Evolutionary conservation across 75 land plant genomes (phyloP).

Genomic region (Pinus albicaulis): DNA sequence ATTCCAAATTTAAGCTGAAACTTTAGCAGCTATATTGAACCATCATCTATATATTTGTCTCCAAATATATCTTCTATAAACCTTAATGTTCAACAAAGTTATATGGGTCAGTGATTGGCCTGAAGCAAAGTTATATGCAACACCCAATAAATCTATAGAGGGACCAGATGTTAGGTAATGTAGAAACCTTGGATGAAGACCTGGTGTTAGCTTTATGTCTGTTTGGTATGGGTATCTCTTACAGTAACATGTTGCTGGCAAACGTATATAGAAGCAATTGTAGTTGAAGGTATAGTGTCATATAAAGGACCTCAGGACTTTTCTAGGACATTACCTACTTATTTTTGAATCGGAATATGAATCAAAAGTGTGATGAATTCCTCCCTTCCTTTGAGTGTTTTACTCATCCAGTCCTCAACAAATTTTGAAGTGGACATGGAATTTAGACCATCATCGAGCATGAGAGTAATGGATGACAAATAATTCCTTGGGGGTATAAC

Average conservation of each 20-base stretch:
- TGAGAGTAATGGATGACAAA: too few relatives aligned
- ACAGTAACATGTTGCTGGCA: not conserved
- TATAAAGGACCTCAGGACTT: not conserved
- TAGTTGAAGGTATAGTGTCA: not conserved
- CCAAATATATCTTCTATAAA: not conserved
- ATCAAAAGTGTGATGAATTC: too few relatives aligned
- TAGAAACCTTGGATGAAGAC: not conserved
- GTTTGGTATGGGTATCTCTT: not conserved
- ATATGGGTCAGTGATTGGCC: not conserved
- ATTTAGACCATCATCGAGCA: too few relatives aligned
- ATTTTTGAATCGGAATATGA: too few relatives aligned
- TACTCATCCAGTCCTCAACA: too few relatives aligned
- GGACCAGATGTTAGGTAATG: not conserved
- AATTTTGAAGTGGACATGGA: too few relatives aligned
- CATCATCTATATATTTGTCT: not conserved
- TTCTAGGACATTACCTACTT: not conserved
- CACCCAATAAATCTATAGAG: not conserved
- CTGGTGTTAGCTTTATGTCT: not conserved
- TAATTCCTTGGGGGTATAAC: too few relatives aligned
- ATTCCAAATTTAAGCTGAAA: constrained; percentile 6
- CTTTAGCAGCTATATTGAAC: constrained; percentile 4
- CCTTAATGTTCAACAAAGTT: not conserved
- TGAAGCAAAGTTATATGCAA: not conserved
- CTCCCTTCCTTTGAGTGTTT: too few relatives aligned
- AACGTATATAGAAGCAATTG: not conserved